Evolutionary conservation across 352 stramenopile genomes (phyloP).

Genomic region (Globisporangium camurandrum): DNA sequence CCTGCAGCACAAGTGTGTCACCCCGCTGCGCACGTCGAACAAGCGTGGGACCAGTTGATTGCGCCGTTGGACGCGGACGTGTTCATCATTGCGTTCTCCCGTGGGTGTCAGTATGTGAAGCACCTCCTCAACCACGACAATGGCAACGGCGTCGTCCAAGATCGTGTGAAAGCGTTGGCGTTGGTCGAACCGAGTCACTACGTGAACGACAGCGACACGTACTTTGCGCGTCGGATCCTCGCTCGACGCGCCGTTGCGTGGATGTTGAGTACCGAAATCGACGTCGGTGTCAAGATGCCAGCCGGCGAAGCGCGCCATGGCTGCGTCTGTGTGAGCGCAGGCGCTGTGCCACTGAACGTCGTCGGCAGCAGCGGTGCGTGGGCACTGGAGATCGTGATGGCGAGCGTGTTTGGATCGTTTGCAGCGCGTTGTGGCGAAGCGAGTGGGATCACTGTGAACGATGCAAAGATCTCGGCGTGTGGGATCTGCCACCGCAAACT

Average conservation of each 20-base stretch:
- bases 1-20: slow-evolving; percentile 69
- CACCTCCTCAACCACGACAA: slow-evolving; percentile 77
- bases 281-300: slow-evolving; percentile 68
- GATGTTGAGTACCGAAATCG: slow-evolving; percentile 69
- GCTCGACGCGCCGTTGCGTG: slow-evolving; percentile 59
- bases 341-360: slow-evolving; percentile 58
- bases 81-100: slow-evolving; percentile 74
- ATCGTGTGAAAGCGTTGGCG: slow-evolving; percentile 71
- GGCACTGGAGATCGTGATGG: slow-evolving; percentile 80
- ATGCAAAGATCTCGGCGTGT: slow-evolving; percentile 58
- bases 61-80: slow-evolving; percentile 55
- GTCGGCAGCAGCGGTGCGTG: slow-evolving; percentile 65
- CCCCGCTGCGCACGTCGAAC: slow-evolving; percentile 63
- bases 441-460: slow-evolving; percentile 67
- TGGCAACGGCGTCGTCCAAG: slow-evolving; percentile 68
- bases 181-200: slow-evolving; percentile 82
- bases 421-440: slow-evolving; percentile 60
- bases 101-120: slow-evolving; percentile 70
- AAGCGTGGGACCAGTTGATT: slow-evolving; percentile 73
- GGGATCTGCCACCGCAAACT: slow-evolving; percentile 81
- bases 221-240: slow-evolving; percentile 69
- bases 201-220: slow-evolving; percentile 59
- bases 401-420: slow-evolving; percentile 77
- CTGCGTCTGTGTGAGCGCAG: slow-evolving; percentile 74
- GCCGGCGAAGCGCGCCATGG: slow-evolving; percentile 61